Base-by-base conservation (phyloP, 441 rosid species). In the Gossypium gossypioides region DNA sequence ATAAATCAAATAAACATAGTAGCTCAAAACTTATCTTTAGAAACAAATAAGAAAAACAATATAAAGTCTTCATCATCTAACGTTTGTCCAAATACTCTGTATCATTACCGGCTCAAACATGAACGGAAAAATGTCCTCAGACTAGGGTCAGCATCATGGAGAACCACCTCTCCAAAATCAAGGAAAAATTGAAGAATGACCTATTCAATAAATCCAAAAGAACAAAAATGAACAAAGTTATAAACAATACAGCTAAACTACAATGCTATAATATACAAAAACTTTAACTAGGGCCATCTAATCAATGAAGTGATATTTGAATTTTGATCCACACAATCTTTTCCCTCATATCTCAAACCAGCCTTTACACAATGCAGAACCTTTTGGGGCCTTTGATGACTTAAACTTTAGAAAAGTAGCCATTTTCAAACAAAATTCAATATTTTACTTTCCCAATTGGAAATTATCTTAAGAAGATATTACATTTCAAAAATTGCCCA, bases 81-180 rank as follows among this genome's bases (percentile, higher is more conserved):
- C 9, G 22, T 32, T 51, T 61, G 18, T 61, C 24, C 24, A 57
- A 57, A 57, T 57, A 59, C 21, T n/a, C 1, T n/a, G 42, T 59
- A 65, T 74, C 73, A 64, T 74, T 80, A 95, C 99, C 98, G 88
- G 87, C 97, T 91, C 86, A 95, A 88, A 84, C 97, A 92, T 1
- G 89, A 88, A 37, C 93, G 94, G 72, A 91, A 91, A 81, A 89
- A 95, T 4, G 86, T 78, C 76, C 86, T 81, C 46, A 95, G 78
- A 78, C 89, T 91, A 13, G 96, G 91, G 81, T 95, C 97, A 80
- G 98, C 92, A 84, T 95, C 98, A 75, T 91, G 98, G 25, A 95
- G 82, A 77, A 89, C 97, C 71, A 85, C 68, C 60, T 95, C 99
- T n/a, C 99, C 98, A 48, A 88, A 92, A 80, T 87, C 97, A 63